Evolutionary conservation across 768 basidiomycete species (phyloP).

Genomic region (Lactarius deliciosus): DNA sequence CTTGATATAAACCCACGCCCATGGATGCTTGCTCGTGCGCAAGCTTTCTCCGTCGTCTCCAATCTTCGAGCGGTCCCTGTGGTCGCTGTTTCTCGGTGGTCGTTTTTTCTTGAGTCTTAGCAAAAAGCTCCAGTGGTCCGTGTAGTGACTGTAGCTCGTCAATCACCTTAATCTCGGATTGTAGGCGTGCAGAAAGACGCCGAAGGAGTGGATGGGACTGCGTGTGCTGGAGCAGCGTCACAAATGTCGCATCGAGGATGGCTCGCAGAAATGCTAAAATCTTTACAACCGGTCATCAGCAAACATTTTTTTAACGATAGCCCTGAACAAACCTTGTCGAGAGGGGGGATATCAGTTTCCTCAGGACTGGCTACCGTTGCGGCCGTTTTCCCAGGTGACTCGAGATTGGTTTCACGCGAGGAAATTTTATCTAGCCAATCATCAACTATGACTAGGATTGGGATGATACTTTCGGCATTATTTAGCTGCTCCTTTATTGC

Average conservation of each 20-base stretch:
- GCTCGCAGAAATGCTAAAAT: slow-evolving; percentile 59
- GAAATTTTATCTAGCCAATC: slow-evolving; percentile 47
- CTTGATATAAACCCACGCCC: slow-evolving; percentile 63
- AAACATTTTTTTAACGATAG: slow-evolving; percentile 26
- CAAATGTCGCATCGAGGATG: slow-evolving; percentile 70
- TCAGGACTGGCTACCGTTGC: slow-evolving; percentile 33
- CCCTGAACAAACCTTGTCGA: slow-evolving; percentile 20
- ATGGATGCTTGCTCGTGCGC: slow-evolving; percentile 52
- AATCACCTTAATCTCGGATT: slow-evolving; percentile 53
- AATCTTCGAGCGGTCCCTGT: slow-evolving; percentile 32
- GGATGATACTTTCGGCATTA: slow-evolving; percentile 49
- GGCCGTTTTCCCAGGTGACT: slow-evolving; percentile 34
- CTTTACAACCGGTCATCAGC: slow-evolving; percentile 38
- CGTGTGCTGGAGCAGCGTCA: slow-evolving; percentile 61
- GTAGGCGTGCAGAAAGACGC: slow-evolving; percentile 49
- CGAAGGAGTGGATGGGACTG: slow-evolving; percentile 57
- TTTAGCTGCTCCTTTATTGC: slow-evolving; percentile 53
- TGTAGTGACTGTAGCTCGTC: slow-evolving; percentile 55
- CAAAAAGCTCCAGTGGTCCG: slow-evolving; percentile 64
- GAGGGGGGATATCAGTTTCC: slow-evolving; percentile 37
- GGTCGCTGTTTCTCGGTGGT: slow-evolving; percentile 41
- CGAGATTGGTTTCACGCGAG: slow-evolving; percentile 28
- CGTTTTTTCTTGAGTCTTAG: slow-evolving; percentile 50
- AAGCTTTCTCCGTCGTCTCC: slow-evolving; percentile 45
- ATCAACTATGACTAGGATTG: slow-evolving; percentile 48